These are phyloP conservation scores for Solanum rostratum DNA, from an alignment of 257 asterid genomes.

Conservation along the genomic window DNA sequence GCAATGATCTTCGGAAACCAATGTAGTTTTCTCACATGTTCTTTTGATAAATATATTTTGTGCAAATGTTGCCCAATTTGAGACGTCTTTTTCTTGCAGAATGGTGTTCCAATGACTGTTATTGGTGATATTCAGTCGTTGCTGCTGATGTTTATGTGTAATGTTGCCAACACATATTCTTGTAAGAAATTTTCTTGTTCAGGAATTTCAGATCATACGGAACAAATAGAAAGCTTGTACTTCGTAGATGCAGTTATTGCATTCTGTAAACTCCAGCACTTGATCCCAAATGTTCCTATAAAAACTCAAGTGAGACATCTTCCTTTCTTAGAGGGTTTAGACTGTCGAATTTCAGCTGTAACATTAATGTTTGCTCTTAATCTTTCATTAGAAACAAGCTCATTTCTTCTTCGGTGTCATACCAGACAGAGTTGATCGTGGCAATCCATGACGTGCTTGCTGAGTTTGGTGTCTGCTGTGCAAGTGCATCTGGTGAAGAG, in stretches of 20 bases:
- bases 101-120: constrained; percentile 31
- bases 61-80: constrained; percentile 5
- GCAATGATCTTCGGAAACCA: background rate
- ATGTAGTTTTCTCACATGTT: background rate
- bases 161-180: constrained; percentile 55
- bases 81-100: constrained; percentile 39
- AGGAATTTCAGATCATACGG: constrained; percentile 47
- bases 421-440: constrained; percentile 75
- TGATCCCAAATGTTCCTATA: constrained; percentile 46
- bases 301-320: constrained; percentile 71
- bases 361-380: background rate
- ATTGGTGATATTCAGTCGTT: constrained; percentile 72
- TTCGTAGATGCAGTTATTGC: constrained; percentile 83
- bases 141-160: constrained; percentile 67
- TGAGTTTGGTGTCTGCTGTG: constrained; percentile 95
- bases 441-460: constrained; percentile 96
- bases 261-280: constrained; percentile 80
- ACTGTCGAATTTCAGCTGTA: constrained; percentile 3
- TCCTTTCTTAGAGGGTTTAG: constrained; percentile 7
- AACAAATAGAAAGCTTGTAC: constrained; percentile 46
- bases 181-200: constrained; percentile 43
- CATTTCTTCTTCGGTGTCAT: constrained; percentile 6
- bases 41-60: background rate
- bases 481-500: constrained; percentile 63
- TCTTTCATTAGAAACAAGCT: background rate